Conservation (phyloP, 1,284 basidiomycete species). For the Cutaneotrichosporon sp. region DNA sequence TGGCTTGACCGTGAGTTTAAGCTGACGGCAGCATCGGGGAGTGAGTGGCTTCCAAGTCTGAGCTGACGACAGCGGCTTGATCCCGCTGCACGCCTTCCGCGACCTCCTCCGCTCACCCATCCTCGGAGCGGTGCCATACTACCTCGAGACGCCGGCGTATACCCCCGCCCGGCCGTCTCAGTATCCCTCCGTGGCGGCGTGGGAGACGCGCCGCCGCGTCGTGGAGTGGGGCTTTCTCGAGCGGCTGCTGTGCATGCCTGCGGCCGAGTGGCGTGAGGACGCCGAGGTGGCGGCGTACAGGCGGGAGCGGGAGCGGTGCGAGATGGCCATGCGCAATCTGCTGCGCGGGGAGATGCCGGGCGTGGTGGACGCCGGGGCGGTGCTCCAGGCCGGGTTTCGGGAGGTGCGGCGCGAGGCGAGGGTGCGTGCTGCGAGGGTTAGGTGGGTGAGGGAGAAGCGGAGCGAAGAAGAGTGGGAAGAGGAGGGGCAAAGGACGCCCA, state of each 20-base stretch:
- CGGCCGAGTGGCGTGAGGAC: conserved; percentile 2
- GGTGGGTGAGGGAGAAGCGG: neutral
- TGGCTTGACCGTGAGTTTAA: too few species aligned
- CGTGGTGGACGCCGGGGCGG: neutral
- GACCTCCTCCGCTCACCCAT: conserved; percentile 10
- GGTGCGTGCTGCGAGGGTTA: neutral
- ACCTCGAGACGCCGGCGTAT: conserved; percentile 21
- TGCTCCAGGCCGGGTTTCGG: neutral
- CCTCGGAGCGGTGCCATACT: conserved; percentile 19
- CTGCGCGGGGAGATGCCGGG: neutral
- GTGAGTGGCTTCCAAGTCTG: conserved; percentile 3
- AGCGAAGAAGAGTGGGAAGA: neutral
- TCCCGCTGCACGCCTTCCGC: conserved; percentile 14
- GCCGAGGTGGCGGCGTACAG: neutral
- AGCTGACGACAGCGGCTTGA: conserved; percentile 12
- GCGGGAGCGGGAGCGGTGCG: neutral
- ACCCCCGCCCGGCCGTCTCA: neutral
- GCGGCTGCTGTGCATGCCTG: conserved; percentile 9
- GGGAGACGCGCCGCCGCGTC: neutral
- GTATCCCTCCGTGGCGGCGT: neutral
- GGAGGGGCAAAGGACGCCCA: neutral
- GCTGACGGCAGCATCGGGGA: conserved; percentile 15
- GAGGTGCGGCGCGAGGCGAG: neutral
- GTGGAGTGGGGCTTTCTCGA: conserved; percentile 19
- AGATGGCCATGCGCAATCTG: conserved; percentile 6